Conservation (phyloP, 2,329 filamentous ascomycete species). For the Botryotinia calthae region DNA sequence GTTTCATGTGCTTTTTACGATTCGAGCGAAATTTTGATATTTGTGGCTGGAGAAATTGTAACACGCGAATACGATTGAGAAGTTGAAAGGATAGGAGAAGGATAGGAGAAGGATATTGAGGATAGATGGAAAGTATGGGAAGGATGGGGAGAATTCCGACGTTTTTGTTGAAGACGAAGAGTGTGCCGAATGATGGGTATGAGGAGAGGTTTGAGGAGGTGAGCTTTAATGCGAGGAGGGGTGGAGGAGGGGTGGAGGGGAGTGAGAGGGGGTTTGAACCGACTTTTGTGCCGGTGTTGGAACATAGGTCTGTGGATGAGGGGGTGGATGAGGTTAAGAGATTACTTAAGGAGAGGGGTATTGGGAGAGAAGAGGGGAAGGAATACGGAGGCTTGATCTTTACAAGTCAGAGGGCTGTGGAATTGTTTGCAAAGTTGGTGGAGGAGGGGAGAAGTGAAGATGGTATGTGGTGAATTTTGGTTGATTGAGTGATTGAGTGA, state of each 20-base stretch:
- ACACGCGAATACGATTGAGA: not conserved
- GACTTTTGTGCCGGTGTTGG: constrained; percentile 72
- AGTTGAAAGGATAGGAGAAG: not conserved
- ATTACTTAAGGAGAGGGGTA: constrained; percentile 47
- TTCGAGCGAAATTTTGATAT: not conserved
- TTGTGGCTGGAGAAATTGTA: not conserved
- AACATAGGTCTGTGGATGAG: constrained; percentile 63
- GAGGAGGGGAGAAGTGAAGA: constrained; percentile 42
- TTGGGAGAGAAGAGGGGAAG: constrained; percentile 41
- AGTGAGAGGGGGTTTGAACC: constrained; percentile 52
- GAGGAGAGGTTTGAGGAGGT: constrained; percentile 60
- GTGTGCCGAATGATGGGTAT: constrained; percentile 68
- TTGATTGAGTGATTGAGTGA: constrained; percentile 13
- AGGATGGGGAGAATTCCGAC: constrained; percentile 49
- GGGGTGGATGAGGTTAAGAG: constrained; percentile 54
- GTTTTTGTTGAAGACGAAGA: constrained; percentile 75
- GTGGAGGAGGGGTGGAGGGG: constrained; percentile 28
- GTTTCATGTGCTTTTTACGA: not conserved
- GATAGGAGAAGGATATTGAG: not conserved
- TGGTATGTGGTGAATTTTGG: constrained; percentile 20
- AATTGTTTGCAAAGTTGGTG: constrained; percentile 67
- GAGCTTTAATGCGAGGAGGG: constrained; percentile 19
- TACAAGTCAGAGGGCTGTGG: constrained; percentile 79
- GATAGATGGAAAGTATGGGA: not conserved
- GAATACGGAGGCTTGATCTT: constrained; percentile 77